phyloP scores from a whole-genome alignment of 345 rosid genomes.

The Eucalyptus fibrosa region DNA sequence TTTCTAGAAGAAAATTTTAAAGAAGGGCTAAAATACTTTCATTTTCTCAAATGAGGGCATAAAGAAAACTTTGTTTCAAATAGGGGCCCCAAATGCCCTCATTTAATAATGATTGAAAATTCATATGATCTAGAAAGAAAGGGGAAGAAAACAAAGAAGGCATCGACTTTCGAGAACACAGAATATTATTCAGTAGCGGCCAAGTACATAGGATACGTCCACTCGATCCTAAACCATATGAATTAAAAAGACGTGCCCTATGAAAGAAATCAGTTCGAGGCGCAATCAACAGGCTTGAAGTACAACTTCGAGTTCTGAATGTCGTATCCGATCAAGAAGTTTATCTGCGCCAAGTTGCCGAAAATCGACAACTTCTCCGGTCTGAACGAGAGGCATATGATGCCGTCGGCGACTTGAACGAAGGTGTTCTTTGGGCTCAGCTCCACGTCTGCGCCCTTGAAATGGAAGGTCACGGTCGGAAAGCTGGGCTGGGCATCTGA shows the following conservation, averaged over 20 bases:
- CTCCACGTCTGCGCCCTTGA: slow-evolving; percentile 9
- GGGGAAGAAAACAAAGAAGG: no score
- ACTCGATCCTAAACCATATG: neutral
- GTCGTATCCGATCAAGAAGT: slow-evolving; percentile 30
- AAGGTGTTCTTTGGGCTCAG: slow-evolving; percentile 27
- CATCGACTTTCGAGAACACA: no score
- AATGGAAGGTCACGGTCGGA: neutral
- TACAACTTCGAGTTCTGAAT: slow-evolving; percentile 9
- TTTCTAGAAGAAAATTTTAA: no score
- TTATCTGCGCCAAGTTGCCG: slow-evolving; percentile 34
- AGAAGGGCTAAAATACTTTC: rapidly evolving
- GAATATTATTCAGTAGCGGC: no score
- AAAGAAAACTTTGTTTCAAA: no score
- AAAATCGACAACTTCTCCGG: neutral
- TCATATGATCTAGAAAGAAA: no score
- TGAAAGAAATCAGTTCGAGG: neutral
- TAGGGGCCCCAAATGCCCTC: rapidly evolving
- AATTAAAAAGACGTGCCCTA: neutral
- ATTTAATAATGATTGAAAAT: no score
- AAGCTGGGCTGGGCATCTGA: neutral
- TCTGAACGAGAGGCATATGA: slow-evolving; percentile 19
- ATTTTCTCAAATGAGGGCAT: no score
- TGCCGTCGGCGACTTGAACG: neutral
- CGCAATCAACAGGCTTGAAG: slow-evolving; percentile 35
- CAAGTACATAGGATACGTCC: neutral